Evolutionary conservation across 768 basidiomycete species (phyloP), one percentile per base, ranked within the genome.

Genomic region (Termitomyces sp.): DNA sequence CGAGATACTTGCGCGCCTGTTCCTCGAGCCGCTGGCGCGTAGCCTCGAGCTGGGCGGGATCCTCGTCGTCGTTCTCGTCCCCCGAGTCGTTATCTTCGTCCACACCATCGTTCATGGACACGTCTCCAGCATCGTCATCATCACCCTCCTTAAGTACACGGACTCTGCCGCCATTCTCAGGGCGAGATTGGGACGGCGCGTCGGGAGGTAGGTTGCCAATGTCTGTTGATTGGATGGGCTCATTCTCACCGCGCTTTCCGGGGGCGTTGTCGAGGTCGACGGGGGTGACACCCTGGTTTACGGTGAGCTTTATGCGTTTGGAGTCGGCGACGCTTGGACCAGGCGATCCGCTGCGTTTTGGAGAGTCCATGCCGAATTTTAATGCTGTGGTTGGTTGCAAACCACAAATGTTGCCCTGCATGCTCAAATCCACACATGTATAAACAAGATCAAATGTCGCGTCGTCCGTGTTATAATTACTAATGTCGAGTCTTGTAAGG

Each of bases 1-100:
- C 95, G 46, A 99, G 90, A 70, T 98, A 98, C 67, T 95, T 93
- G 57, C 87, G 87, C 54, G 89, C 95, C 70, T 89, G 93, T 67
- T 90, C 91, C 68, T 93, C 93, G 53, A 89, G 85, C 36, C 85
- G 84, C 58, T 82, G 76, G 64, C 91, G 85, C 65, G 88, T 89
- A 12, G 87, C 91, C 71, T 92, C 91, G 44, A 90, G 77, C 66
- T 90, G 88, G 5, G 89, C 90, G 3, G 89, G 86, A 73, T 93
- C 92, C 67, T 93, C 92, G 45, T 90, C 91, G 70, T 93, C 91
- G 64, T 84, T 86, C 60, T 92, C 89, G 61, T 92, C 91, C 8
- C 75, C 88, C 3, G 88, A 89, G 61, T 91, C 91, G 6, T 65
- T 81, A 61, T 91, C 91, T 60, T 91, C 90, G 54, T 92, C 91